Evolutionary conservation across 2,329 filamentous ascomycete species (phyloP), one percentile per base, ranked within the genome.

Genomic region (Tolypocladium album): DNA sequence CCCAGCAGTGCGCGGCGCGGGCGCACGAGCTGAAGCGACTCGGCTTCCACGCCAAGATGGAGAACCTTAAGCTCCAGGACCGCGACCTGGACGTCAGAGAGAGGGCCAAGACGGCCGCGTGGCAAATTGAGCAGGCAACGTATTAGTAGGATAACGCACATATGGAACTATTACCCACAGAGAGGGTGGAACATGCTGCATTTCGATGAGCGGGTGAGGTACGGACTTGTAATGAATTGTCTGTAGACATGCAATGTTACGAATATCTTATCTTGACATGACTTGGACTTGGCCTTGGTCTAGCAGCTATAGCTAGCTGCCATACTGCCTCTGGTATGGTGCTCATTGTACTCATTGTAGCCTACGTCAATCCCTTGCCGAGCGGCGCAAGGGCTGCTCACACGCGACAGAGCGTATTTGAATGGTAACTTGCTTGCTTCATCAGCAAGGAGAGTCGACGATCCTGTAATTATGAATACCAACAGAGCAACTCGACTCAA

Each of bases 41-140:
- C 34, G 91, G 91, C 0, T 88, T 92, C 64, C 76, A 88, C 58
- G 78, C 82, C 39, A 87, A 85, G 66, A 78, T 93, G 64, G 79
- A 85, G 69, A 77, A 74, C 63, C 74, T 91, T 68, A 76, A 76
- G 66, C 75, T 84, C 69, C 74, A 83, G 63, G 93, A 97, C 73
- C 73, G 78, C 2, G 90, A 95, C 68, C 73, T 94, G 60, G 90
- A 96, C 71, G 89, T 96, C 27, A 80, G 88, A 58, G 91, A 97
- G 76, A 78, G 91, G 63, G 90, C 90, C 1, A 96, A 92, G 76
- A 87, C 85, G 52, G 92, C 90, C 0, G 74, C 88, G 15, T 87
- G 87, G 76, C 86, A 92, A 73, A 83, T 94, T 74, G 85, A 82
- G 64, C 73, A 77, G 64, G 71, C 69, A 20, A 65, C 67, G 38